Evolutionary conservation across 1,139 yeast species (phyloP).

Genomic region (Debaryomyces subglobosus): DNA sequence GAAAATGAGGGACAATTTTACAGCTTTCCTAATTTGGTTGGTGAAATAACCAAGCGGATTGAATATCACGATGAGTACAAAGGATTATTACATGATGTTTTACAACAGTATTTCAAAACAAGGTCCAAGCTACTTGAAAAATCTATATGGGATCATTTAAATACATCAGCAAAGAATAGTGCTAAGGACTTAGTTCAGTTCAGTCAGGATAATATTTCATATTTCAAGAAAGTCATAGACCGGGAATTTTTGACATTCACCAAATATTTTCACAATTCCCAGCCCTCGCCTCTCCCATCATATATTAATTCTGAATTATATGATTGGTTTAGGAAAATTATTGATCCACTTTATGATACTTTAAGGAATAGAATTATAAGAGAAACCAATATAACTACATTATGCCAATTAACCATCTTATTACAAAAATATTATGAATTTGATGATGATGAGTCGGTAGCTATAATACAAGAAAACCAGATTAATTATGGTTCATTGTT

Average conservation of each 20-base stretch:
- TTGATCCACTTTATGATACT: constrained; percentile 78
- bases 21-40: constrained; percentile 46
- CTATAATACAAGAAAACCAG: constrained; percentile 21
- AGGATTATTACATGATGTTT: constrained; percentile 70
- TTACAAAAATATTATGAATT: constrained; percentile 70
- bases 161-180: constrained; percentile 25
- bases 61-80: constrained; percentile 56
- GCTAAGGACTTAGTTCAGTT: constrained; percentile 48
- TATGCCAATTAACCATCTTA: constrained; percentile 77
- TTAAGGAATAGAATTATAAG: constrained; percentile 67
- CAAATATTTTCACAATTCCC: constrained; percentile 44
- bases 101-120: constrained; percentile 60
- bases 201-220: constrained; percentile 62
- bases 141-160: constrained; percentile 37
- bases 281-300: constrained; percentile 7
- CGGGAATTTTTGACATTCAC: constrained; percentile 65
- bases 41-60: constrained; percentile 55
- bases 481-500: constrained; percentile 53
- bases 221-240: constrained; percentile 57
- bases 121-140: constrained; percentile 52
- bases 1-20: constrained; percentile 23
- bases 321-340: constrained; percentile 59
- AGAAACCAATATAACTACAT: constrained; percentile 63
- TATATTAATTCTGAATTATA: constrained; percentile 21
- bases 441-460: constrained; percentile 46